Conservation (phyloP, 2,329 filamentous ascomycete genomes). For the Penicillium verrucosum region DNA sequence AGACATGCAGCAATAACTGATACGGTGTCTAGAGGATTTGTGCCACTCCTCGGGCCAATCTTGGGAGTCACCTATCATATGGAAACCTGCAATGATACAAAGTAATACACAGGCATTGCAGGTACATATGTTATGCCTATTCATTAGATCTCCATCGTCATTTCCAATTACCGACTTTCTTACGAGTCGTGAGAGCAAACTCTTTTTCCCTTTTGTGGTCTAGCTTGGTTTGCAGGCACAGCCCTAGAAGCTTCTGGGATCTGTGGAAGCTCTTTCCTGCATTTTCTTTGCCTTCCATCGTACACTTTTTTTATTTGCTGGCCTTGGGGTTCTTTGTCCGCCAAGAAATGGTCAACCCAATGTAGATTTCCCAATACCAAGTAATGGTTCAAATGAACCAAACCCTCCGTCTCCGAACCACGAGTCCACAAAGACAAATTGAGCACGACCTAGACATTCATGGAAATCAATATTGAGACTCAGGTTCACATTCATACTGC, state of each 20-base stretch:
- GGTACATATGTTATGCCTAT: not conserved
- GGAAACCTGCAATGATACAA: not conserved
- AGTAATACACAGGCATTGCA: not conserved
- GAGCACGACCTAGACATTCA: not conserved
- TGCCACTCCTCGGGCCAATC: not conserved
- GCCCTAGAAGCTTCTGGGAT: not conserved
- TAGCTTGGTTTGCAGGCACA: not conserved
- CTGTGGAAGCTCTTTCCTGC: not conserved
- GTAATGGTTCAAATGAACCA: not conserved
- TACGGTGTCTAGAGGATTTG: too few relatives aligned
- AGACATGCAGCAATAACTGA: constrained; percentile 17
- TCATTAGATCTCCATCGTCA: not conserved
- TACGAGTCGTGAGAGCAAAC: not conserved
- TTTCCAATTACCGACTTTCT: not conserved
- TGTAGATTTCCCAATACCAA: not conserved
- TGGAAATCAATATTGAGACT: too few relatives aligned
- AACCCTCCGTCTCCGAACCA: not conserved
- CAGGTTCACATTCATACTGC: too few relatives aligned
- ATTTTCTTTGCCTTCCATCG: not conserved
- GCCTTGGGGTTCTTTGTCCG: not conserved
- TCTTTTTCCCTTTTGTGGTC: not conserved
- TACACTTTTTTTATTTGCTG: not conserved
- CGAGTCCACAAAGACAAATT: not conserved
- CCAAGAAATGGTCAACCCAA: not conserved
- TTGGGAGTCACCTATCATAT: not conserved